A percentile compares a stretch with the other conserved stretches of the same genome.
phyloP scores from a whole-genome alignment of 1,139 yeast genomes.

The Taphrina flavorubra region DNA sequence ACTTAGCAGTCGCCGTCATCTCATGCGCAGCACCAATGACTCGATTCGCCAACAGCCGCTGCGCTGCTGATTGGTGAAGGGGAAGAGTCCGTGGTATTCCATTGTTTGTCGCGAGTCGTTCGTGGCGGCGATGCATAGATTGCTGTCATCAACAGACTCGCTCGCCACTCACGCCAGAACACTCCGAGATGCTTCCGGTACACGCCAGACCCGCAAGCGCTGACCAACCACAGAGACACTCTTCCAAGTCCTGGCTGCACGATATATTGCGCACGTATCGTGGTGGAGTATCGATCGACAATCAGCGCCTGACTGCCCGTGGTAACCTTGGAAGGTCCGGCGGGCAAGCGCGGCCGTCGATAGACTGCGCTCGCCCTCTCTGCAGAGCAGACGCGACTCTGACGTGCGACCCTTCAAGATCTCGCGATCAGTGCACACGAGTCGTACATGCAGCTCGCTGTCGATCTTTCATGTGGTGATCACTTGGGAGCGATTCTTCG shows the following conservation, averaged over 20 bases:
- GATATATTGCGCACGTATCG: neutral
- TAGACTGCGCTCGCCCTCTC: neutral
- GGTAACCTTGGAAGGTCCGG: too few species aligned
- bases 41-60: too few species aligned
- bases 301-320: neutral
- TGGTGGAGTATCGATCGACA: neutral
- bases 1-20: too few species aligned
- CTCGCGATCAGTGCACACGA: constrained; percentile 1
- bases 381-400: neutral
- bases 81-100: neutral
- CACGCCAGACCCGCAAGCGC: neutral
- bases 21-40: too few species aligned
- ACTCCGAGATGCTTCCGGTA: neutral
- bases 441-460: neutral
- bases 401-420: neutral
- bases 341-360: too few species aligned
- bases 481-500: neutral
- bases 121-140: neutral
- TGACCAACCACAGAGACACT: neutral
- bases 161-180: neutral
- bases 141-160: neutral
- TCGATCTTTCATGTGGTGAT: constrained; percentile 9
- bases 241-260: neutral
- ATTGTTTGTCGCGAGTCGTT: neutral
- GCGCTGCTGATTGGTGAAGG: too few species aligned